Percentiles rank a stretch among this genome's conserved stretches.
These are phyloP conservation scores for Triticum timopheevii DNA, from an alignment of 176 grass and related monocot genomes.

Conservation along the genomic window DNA sequence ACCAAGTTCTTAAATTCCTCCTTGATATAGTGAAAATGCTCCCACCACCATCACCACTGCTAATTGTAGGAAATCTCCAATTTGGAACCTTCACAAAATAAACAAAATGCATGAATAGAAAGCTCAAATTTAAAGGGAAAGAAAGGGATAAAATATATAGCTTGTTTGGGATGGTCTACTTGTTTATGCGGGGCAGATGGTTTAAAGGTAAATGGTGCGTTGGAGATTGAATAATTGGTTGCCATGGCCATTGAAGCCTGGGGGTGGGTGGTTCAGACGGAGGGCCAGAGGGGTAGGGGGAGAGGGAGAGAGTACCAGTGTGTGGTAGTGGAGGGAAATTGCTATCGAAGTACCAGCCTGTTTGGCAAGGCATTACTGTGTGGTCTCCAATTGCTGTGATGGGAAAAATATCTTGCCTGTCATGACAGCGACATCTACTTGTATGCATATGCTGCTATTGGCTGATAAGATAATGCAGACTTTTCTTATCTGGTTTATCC, in stretches of 20 bases:
- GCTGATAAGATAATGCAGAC: constrained; percentile 4
- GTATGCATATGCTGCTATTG: constrained; percentile 37
- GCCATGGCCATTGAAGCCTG: constrained; percentile 40
- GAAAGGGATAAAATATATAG: background rate
- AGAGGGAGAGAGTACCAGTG: background rate
- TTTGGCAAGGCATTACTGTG: constrained; percentile 42
- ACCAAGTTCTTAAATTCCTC: constrained; percentile 21
- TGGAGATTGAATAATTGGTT: constrained; percentile 31
- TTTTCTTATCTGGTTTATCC: background rate
- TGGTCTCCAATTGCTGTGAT: constrained; percentile 41
- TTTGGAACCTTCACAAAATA: constrained; percentile 22
- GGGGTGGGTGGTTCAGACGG: background rate
- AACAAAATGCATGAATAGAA: constrained; percentile 1
- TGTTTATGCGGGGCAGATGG: constrained; percentile 21
- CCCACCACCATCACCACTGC: background rate
- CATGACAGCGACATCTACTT: constrained; percentile 13
- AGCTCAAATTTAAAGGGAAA: background rate
- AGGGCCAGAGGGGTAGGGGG: background rate
- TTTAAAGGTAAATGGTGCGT: constrained; percentile 24
- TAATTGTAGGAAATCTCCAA: constrained; percentile 24
- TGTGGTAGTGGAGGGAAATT: constrained; percentile 6
- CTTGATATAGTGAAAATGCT: background rate
- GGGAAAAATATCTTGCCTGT: constrained; percentile 32
- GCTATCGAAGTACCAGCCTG: constrained; percentile 21
- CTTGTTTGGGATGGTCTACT: constrained; percentile 15